A percentile compares a stretch with the other conserved stretches of the same genome.
Conservation (phyloP, 1,284 basidiomycete species). For the Ustilago tritici region DNA sequence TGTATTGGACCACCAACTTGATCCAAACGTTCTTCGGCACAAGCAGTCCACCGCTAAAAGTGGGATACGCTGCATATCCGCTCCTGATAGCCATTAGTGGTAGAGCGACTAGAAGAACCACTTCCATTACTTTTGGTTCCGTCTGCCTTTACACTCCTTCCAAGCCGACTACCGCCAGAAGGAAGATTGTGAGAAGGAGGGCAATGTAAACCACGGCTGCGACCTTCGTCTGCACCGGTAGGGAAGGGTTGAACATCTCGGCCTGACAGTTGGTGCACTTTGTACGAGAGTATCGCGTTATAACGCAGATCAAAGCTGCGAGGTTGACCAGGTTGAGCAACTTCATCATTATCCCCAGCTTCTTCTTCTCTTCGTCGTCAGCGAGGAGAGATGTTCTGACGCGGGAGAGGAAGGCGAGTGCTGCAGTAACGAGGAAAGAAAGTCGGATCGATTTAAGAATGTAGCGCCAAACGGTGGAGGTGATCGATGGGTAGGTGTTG, state of each 20-base stretch:
- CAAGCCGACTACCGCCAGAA: slow-evolving; percentile 3
- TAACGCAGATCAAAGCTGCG: slow-evolving; percentile 27
- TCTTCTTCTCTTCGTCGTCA: neutral
- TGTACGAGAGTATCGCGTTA: slow-evolving; percentile 22
- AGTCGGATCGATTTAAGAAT: slow-evolving; percentile 30
- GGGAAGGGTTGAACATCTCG: neutral
- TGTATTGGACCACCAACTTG: slow-evolving; percentile 30
- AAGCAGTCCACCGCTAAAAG: slow-evolving; percentile 1
- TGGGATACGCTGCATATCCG: slow-evolving; percentile 21
- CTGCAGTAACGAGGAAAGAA: slow-evolving; percentile 23
- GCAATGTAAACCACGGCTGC: slow-evolving; percentile 29
- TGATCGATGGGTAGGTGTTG: slow-evolving; percentile 9
- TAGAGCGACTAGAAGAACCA: neutral
- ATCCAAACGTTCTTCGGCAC: slow-evolving; percentile 23
- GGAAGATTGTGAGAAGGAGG: slow-evolving; percentile 3
- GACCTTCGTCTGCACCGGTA: slow-evolving; percentile 17
- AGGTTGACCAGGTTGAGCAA: slow-evolving; percentile 35
- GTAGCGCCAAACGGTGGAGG: slow-evolving; percentile 16
- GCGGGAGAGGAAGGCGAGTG: slow-evolving; percentile 24
- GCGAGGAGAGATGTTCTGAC: neutral
- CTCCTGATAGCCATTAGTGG: slow-evolving; percentile 25
- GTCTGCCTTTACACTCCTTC: neutral
- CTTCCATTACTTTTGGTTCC: slow-evolving; percentile 9
- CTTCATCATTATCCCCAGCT: neutral
- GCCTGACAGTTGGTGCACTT: slow-evolving; percentile 13